A percentile compares a stretch with the other conserved stretches of the same genome.
phyloP scores from a whole-genome alignment of 257 asterid genomes.

The Marsdenia floribunda region DNA sequence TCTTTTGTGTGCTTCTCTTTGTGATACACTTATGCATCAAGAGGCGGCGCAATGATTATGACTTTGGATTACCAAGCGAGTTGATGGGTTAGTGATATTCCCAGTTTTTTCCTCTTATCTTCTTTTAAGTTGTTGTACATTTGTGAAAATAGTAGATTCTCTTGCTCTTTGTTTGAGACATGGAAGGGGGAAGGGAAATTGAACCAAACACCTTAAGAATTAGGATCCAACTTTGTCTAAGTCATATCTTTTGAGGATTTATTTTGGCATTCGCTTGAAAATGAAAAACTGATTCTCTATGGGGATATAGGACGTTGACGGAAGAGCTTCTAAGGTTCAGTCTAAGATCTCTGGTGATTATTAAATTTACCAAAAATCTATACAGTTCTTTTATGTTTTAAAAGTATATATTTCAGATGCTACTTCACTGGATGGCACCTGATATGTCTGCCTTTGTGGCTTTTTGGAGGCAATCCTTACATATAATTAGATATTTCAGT shows the following conservation, averaged over 20 bases:
- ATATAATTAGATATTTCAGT: neutral
- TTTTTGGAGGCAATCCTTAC: neutral
- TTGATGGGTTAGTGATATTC: constrained; percentile 54
- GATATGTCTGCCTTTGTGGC: neutral
- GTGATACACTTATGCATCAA: constrained; percentile 45
- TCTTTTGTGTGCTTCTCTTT: constrained; percentile 33
- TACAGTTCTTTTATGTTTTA: neutral
- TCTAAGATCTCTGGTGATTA: too few relatives aligned
- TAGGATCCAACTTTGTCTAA: neutral
- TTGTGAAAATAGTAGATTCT: neutral
- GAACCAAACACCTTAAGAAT: neutral
- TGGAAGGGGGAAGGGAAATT: neutral
- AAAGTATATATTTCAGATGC: neutral
- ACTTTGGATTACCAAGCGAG: constrained; percentile 78
- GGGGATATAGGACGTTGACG: neutral
- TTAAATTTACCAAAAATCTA: neutral
- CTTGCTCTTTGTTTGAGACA: neutral
- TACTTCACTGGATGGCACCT: neutral
- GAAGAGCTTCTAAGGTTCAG: neutral
- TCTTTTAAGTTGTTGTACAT: neutral
- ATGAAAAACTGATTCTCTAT: neutral
- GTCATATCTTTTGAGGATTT: too few relatives aligned
- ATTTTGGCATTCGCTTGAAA: neutral
- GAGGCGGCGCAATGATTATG: constrained; percentile 68
- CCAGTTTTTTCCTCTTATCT: neutral